A percentile compares a stretch with the other conserved stretches of the same genome.
Evolutionary conservation across 106 monocot genomes (phyloP).

Genomic region (Gastrodia elata): DNA sequence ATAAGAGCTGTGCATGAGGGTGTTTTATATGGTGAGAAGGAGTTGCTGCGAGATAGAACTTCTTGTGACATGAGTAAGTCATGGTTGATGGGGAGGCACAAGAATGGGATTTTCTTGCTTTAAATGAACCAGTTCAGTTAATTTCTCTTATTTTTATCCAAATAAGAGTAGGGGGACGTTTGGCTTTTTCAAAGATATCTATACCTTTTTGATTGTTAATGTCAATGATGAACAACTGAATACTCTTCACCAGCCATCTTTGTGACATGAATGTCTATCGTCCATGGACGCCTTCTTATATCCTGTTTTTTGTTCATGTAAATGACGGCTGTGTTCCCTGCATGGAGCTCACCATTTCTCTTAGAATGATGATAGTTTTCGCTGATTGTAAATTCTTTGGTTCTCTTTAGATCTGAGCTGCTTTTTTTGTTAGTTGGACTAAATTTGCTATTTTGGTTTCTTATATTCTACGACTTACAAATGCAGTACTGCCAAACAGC

Average conservation of each 20-base stretch:
- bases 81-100: too few species aligned
- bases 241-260: background rate
- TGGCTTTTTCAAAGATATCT: too few species aligned
- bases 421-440: background rate
- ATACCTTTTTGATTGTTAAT: too few species aligned
- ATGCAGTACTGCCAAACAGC: conserved; percentile 84
- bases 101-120: too few species aligned
- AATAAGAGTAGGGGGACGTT: too few species aligned
- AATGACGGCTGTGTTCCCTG: background rate
- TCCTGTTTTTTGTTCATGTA: background rate
- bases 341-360: background rate
- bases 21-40: too few species aligned
- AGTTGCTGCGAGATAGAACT: too few species aligned
- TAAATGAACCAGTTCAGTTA: too few species aligned
- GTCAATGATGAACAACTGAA: background rate
- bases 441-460: background rate
- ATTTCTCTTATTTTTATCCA: too few species aligned
- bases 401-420: background rate
- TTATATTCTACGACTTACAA: background rate
- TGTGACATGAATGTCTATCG: background rate
- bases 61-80: too few species aligned
- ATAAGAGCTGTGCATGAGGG: too few species aligned
- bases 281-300: background rate
- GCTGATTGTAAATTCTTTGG: background rate
- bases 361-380: background rate